Evolutionary conservation across 371 early-diverging fungal genomes (phyloP), one percentile per base, ranked within the genome.

Genomic region (Rhizopus stolonifer): DNA sequence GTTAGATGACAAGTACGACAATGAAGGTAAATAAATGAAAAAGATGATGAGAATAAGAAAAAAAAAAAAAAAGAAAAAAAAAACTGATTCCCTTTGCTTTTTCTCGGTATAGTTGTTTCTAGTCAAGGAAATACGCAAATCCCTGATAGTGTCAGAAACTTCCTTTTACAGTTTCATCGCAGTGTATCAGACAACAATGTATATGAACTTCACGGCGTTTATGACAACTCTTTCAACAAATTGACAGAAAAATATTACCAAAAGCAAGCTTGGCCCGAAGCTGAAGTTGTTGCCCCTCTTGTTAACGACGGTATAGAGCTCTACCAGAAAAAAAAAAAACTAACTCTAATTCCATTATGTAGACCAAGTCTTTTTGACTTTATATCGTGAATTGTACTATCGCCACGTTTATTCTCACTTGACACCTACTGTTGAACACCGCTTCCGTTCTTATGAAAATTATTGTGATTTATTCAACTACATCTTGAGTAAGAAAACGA

Each of bases 401-500:
- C 89, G 97, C 47, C 97, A 96, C 70, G 87, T 95, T 48, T 95
- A 95, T 80, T 82, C 93, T 49, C 91, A 89, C 60, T 80, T 94
- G 58, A 81, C 85, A 13, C 95, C 95, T 51, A 85, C 89, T 58
- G 71, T 94, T 52, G 93, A 95, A 60, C 89, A 91, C 61, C 88
- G 96, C 43, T 84, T 94, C 79, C 87, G 85, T 44, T 94, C 95
- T 46, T 96, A 93, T 75, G 86, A 87, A 62, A 95, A 95, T 81
- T 96, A 96, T 75, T 92, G 93, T 70, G 92, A 92, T 63, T 77
- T 96, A 44, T 96, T 96, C 85, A 94, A 95, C 81, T 92, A 89
- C 64, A 93, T 96, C 54, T 74, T 93, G 72, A 91, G 90, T 89
- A 79, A 79, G 32, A 31, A 33, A 9, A 6, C 11, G 15, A n/a